phyloP scores from a whole-genome alignment of 179 eudicot species.

The Pouteria campechiana region DNA sequence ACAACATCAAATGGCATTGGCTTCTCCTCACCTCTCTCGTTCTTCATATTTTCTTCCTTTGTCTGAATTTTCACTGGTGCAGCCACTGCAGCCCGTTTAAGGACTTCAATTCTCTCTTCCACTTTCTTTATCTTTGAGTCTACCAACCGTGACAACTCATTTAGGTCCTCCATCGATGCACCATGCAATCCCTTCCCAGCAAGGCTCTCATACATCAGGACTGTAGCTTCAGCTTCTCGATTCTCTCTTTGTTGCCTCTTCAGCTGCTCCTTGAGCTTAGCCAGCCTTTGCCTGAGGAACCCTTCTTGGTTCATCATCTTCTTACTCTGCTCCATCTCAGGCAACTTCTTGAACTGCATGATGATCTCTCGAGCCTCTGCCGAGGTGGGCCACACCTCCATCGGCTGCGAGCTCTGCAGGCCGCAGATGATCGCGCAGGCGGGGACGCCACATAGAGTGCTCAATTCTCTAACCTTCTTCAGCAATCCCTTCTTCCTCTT shows the following conservation, averaged over 20 bases:
- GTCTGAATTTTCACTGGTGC: no score
- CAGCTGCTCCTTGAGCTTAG: conserved; percentile 9
- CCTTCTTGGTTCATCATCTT: conserved; percentile 16
- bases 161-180: conserved; percentile 10
- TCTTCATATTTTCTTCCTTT: no score
- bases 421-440: conserved; percentile 49
- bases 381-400: conserved; percentile 48
- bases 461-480: conserved; percentile 50
- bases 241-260: conserved; percentile 12
- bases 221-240: conserved; percentile 10
- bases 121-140: conserved; percentile 22
- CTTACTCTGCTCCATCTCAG: conserved; percentile 17
- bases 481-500: conserved; percentile 47
- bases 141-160: conserved; percentile 18
- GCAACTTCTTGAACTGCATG: conserved; percentile 11
- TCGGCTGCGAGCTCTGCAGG: conserved; percentile 30
- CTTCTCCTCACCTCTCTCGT: no score
- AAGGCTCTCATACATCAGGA: conserved; percentile 12
- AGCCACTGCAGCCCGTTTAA: conserved; percentile 6
- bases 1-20: no score
- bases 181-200: conserved; percentile 16
- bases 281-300: conserved; percentile 5
- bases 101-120: conserved; percentile 14
- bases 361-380: no score
- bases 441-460: conserved; percentile 46